A percentile compares a stretch with the other conserved stretches of the same genome.
These are phyloP conservation scores for Buddleja alternifolia DNA, from an alignment of 257 asterid genomes.

Conservation along the genomic window DNA sequence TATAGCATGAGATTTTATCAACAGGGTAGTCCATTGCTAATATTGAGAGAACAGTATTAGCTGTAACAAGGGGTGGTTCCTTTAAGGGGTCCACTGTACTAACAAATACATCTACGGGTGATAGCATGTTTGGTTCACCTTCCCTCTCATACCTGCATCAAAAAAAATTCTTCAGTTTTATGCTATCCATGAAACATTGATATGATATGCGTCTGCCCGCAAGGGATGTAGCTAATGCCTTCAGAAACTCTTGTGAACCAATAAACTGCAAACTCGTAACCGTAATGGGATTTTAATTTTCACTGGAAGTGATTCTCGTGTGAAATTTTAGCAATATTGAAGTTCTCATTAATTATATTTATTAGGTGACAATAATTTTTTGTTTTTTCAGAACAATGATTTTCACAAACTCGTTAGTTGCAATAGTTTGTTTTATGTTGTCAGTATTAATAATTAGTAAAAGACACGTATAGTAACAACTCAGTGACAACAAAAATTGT, in stretches of 20 bases:
- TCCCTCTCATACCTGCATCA: constrained; percentile 84
- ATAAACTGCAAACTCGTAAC: too few species aligned
- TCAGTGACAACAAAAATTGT: too few species aligned
- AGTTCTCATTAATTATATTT: too few species aligned
- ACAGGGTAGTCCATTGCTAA: constrained; percentile 95
- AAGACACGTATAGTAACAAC: too few species aligned
- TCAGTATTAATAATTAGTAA: too few species aligned
- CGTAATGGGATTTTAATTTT: too few species aligned
- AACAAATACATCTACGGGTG: constrained; percentile 84
- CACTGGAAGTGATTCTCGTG: neutral
- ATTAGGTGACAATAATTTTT: too few species aligned
- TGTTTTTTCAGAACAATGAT: too few species aligned
- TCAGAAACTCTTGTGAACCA: neutral
- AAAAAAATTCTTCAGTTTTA: constrained; percentile 18
- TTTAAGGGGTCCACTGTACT: constrained; percentile 94
- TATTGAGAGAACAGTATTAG: constrained; percentile 87
- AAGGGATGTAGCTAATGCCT: too few species aligned
- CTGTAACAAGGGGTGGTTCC: constrained; percentile 96
- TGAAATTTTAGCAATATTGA: neutral
- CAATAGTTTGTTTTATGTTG: too few species aligned
- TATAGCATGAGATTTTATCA: constrained; percentile 85
- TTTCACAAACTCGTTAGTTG: too few species aligned
- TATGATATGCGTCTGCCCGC: neutral
- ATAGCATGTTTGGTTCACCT: constrained; percentile 90
- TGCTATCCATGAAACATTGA: neutral